phyloP scores from a whole-genome alignment of 768 basidiomycete species.

The Dioszegia aurantiaca region DNA sequence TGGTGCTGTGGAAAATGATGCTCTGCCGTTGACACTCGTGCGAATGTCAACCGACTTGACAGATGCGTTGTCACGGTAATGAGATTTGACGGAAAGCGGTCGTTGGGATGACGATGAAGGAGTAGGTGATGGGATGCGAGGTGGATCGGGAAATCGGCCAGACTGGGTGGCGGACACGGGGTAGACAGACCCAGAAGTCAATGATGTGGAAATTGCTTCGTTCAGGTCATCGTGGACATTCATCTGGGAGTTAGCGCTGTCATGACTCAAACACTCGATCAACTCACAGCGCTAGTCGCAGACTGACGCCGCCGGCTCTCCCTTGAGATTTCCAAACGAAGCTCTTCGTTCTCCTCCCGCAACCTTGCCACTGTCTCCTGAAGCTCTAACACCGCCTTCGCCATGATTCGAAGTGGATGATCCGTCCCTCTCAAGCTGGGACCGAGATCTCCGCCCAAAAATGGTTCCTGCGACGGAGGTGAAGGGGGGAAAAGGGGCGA shows the following conservation, averaged over 20 bases:
- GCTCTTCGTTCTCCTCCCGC: constrained; percentile 32
- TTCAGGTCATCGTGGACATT: constrained; percentile 44
- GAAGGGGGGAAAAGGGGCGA: constrained; percentile 41
- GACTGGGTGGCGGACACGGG: constrained; percentile 11
- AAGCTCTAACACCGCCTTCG: constrained; percentile 32
- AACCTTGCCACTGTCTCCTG: constrained; percentile 27
- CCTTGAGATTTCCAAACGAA: constrained; percentile 16
- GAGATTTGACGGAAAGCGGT: neutral
- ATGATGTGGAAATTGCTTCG: constrained; percentile 47
- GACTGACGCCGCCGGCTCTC: neutral
- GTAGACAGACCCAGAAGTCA: constrained; percentile 18
- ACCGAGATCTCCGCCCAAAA: neutral
- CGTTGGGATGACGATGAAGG: constrained; percentile 13
- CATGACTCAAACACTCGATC: neutral
- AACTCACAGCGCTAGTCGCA: constrained; percentile 26
- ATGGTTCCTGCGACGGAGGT: constrained; percentile 17
- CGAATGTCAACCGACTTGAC: constrained; percentile 1
- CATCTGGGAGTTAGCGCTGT: constrained; percentile 8
- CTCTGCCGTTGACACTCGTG: neutral
- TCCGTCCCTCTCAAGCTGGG: constrained; percentile 4
- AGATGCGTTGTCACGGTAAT: neutral
- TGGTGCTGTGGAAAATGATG: too few species aligned
- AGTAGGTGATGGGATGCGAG: constrained; percentile 18
- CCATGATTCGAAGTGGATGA: constrained; percentile 37
- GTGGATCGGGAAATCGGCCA: constrained; percentile 11